phyloP scores from a whole-genome alignment of 129 eudicot genomes.

The Glebionis coronaria region DNA sequence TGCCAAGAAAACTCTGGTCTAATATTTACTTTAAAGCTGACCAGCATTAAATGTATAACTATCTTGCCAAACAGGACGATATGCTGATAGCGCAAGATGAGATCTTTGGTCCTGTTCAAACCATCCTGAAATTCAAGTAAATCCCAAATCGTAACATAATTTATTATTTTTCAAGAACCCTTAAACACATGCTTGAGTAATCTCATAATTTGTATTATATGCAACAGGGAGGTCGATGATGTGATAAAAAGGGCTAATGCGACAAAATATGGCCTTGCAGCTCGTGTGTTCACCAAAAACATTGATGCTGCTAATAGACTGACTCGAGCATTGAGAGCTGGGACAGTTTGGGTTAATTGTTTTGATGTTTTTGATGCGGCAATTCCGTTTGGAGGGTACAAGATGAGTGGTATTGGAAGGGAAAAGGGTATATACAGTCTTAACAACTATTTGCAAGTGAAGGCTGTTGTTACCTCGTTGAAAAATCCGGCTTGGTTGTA shows the following conservation, averaged over 20 bases:
- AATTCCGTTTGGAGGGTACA: conserved; percentile 86
- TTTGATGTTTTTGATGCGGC: conserved; percentile 75
- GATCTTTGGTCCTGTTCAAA: conserved; percentile 85
- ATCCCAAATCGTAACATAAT: not conserved
- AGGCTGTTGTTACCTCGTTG: conserved; percentile 67
- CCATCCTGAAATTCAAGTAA: conserved; percentile 84
- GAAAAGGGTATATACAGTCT: conserved; percentile 85
- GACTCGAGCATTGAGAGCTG: conserved; percentile 62
- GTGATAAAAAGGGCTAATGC: conserved; percentile 70
- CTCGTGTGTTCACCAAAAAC: conserved; percentile 78
- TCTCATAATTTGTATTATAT: not conserved
- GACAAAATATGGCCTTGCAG: conserved; percentile 74
- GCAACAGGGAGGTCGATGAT: conserved; percentile 51
- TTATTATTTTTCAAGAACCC: not conserved
- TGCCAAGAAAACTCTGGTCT: conserved; percentile 6
- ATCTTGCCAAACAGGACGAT: conserved; percentile 49
- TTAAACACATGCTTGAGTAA: not conserved
- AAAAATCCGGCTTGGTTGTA: conserved; percentile 79
- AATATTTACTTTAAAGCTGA: not conserved
- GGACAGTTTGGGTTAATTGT: conserved; percentile 83
- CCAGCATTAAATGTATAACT: not conserved
- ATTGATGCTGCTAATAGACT: conserved; percentile 63
- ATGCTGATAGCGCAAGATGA: conserved; percentile 81
- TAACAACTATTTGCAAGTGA: conserved; percentile 67
- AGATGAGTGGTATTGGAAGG: conserved; percentile 86